These are phyloP conservation scores for Dicorynia guianensis DNA, from an alignment of 306 rosid genomes.

Conservation along the genomic window DNA sequence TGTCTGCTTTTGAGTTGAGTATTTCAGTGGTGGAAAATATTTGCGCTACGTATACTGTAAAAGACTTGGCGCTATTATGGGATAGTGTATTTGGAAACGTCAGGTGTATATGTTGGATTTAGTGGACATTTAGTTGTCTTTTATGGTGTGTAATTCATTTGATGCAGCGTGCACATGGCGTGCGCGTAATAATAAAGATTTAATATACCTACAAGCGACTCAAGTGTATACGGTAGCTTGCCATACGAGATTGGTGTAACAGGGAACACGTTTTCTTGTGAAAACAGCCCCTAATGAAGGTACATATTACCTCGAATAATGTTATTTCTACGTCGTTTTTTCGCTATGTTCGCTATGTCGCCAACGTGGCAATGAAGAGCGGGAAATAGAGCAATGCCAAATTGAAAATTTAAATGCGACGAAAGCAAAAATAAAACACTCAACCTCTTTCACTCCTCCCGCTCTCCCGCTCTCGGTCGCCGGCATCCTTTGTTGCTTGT, in stretches of 20 bases:
- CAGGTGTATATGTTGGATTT: slow-evolving; percentile 8
- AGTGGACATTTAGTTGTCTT: slow-evolving; percentile 30
- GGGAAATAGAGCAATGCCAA: no score
- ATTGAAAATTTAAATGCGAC: no score
- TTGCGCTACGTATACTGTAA: slow-evolving; percentile 38
- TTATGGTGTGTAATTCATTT: slow-evolving; percentile 15
- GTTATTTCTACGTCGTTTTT: no score
- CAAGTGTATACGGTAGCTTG: neutral
- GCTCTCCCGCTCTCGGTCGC: no score
- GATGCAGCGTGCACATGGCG: slow-evolving; percentile 29
- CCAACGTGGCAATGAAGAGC: no score
- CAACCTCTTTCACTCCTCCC: no score
- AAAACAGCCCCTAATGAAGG: neutral
- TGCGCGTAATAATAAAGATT: slow-evolving; percentile 26
- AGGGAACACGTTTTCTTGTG: neutral
- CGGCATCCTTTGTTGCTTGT: no score
- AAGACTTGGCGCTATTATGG: neutral
- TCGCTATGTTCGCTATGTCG: no score
- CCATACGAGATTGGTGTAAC: neutral
- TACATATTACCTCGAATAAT: no score
- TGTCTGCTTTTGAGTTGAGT: slow-evolving; percentile 47
- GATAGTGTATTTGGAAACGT: slow-evolving; percentile 22
- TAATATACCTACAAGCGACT: neutral
- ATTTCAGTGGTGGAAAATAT: slow-evolving; percentile 47
- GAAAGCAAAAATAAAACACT: no score